Evolutionary conservation across 208 protist genomes (phyloP), one percentile per base, ranked within the genome.

Genomic region (Trypanosoma caninum): DNA sequence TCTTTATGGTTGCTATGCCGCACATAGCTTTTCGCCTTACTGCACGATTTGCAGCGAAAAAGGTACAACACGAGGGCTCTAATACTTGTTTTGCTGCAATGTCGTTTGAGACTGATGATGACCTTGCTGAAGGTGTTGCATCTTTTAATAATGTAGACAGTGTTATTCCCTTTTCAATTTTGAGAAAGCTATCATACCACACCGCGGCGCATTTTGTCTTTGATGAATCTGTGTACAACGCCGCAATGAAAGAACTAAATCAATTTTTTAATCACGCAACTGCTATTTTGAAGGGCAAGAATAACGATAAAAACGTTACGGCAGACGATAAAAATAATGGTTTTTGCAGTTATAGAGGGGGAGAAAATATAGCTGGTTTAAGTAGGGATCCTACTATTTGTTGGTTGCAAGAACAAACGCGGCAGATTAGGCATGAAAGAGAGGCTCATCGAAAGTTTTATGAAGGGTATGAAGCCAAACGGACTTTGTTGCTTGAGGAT

Each of bases 201-300:
- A 75, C 76, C 0, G 78, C 69, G 11, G 78, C 69, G 2, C 80
- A 87, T 63, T 78, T 87, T 45, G 46, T 72, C 22, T 87, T 76
- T 61, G 58, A 77, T n/a, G 57, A 65, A 10, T 70, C 63, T 3
- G 66, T 80, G 28, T 91, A 91, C 54, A 62, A 37, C 2, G 66
- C 62, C 14, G 80, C 84, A 9, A 34, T 54, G 44, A 41, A 59
- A 22, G 65, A 72, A 53, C n/a, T 72, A 16, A 59, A 64, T 40
- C 28, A 59, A 10, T 72, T 65, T 27, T 60, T 63, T 37, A 58
- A 50, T 34, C 45, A 47, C 33, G 65, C 27, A 28, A 59, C 34
- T 3, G 38, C 40, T 28, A 22, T 58, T 8, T n/a, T 59, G 10
- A 63, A 52, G 22, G n/a, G 10, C 13, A 44, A n/a, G 16, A n/a